Conservation (phyloP, 202 grass and related monocot genomes). For the Hordeum pubiflorum region DNA sequence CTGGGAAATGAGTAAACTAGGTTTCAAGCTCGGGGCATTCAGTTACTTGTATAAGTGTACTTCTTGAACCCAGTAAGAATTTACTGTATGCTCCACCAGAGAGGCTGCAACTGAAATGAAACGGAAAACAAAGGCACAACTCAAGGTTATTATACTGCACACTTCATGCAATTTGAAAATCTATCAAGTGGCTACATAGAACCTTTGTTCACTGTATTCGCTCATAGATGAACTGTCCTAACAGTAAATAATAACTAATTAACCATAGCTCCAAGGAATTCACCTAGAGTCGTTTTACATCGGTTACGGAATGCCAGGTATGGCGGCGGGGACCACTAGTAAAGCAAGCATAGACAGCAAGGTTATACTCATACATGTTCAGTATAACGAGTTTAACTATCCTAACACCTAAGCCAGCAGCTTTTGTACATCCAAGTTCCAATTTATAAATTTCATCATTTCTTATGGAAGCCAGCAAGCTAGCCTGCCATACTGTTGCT, state of each 20-base stretch:
- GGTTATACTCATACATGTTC: not conserved
- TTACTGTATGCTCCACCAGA: not conserved
- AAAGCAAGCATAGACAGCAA: not conserved
- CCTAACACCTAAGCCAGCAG: not conserved
- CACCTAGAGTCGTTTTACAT: not conserved
- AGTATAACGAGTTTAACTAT: not conserved
- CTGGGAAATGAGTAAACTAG: not conserved
- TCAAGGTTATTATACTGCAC: not conserved
- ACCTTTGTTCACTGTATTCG: not conserved
- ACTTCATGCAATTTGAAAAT: not conserved
- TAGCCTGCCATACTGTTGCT: not conserved
- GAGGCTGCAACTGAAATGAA: constrained; percentile 8
- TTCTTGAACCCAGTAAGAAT: not conserved
- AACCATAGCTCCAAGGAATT: not conserved
- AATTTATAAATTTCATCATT: not conserved
- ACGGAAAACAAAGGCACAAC: not conserved
- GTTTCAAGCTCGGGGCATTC: not conserved
- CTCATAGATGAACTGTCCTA: not conserved
- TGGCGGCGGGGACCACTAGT: not conserved
- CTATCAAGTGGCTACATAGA: not conserved
- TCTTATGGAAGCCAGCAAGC: not conserved
- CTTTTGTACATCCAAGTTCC: not conserved
- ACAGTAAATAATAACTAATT: not conserved
- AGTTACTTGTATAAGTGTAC: not conserved
- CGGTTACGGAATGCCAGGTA: not conserved